These are phyloP conservation scores for Dactylellina sp. DNA, from an alignment of 2,329 filamentous ascomycete species.

Conservation along the genomic window DNA sequence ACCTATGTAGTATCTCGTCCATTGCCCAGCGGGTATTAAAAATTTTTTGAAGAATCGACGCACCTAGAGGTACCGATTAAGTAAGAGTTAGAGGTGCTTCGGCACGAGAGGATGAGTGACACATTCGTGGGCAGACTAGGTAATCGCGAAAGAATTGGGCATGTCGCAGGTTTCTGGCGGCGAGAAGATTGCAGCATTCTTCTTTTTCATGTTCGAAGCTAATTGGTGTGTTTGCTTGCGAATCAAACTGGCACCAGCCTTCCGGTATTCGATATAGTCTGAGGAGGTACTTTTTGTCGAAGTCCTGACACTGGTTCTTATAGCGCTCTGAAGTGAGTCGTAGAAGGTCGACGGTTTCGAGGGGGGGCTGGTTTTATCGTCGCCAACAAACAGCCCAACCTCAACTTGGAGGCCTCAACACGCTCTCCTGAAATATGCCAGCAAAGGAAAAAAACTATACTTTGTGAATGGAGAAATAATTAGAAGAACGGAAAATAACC, in stretches of 20 bases:
- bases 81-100: slow-evolving; percentile 13
- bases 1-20: slow-evolving; percentile 13
- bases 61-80: slow-evolving; percentile 3
- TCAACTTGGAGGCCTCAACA: not conserved
- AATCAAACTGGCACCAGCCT: slow-evolving; percentile 31
- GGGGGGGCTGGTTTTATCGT: not conserved
- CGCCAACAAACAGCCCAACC: not conserved
- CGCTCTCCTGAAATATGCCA: not conserved
- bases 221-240: slow-evolving; percentile 11
- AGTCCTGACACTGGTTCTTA: not conserved
- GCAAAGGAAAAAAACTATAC: not conserved
- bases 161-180: slow-evolving; percentile 14
- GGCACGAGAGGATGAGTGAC: slow-evolving; percentile 29
- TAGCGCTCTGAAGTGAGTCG: no score
- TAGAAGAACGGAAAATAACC: not conserved
- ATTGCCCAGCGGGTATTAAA: slow-evolving; percentile 32
- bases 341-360: not conserved
- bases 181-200: slow-evolving; percentile 34
- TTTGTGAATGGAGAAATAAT: no score
- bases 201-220: slow-evolving; percentile 25
- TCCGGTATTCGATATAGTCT: slow-evolving; percentile 31
- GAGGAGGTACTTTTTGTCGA: not conserved
- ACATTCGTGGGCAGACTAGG: slow-evolving; percentile 10
- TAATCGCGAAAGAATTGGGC: slow-evolving; percentile 10
- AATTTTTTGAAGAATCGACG: slow-evolving; percentile 14